phyloP scores from a whole-genome alignment of 2,329 filamentous ascomycete species.

The Pestalotiopsis sp. region DNA sequence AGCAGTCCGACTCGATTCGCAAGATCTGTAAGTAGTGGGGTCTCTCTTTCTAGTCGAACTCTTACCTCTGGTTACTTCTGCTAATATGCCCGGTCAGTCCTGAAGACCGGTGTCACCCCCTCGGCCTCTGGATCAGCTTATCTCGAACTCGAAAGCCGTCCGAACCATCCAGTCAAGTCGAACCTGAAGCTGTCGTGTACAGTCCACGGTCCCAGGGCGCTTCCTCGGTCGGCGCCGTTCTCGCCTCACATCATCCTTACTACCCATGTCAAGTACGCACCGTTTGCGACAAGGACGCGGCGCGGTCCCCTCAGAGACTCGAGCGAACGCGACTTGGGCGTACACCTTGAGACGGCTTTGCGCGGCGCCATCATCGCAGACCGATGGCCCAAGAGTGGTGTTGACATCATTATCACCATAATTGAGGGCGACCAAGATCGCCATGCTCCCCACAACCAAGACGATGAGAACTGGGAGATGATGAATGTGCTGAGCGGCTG shows the following conservation, averaged over 20 bases:
- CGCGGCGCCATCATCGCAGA: conserved; percentile 89
- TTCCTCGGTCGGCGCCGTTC: conserved; percentile 88
- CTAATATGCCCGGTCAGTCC: conserved; percentile 52
- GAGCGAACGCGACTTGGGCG: conserved; percentile 83
- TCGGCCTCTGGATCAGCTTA: conserved; percentile 94
- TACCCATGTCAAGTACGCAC: conserved; percentile 94
- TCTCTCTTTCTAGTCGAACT: not conserved
- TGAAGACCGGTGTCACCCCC: conserved; percentile 89
- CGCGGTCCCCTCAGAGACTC: conserved; percentile 85
- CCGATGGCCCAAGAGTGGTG: conserved; percentile 95
- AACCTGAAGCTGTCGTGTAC: conserved; percentile 91
- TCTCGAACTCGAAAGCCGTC: conserved; percentile 61
- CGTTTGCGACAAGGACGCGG: conserved; percentile 82
- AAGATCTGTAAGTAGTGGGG: conserved; percentile 72
- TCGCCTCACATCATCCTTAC: conserved; percentile 89
- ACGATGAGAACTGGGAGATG: conserved; percentile 74
- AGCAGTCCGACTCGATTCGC: conserved; percentile 68
- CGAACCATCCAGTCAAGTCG: conserved; percentile 49
- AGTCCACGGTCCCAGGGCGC: conserved; percentile 87
- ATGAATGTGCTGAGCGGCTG: conserved; percentile 92
- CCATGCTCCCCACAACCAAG: conserved; percentile 45
- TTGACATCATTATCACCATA: conserved; percentile 92
- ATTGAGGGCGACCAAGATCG: conserved; percentile 88
- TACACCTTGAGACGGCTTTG: conserved; percentile 88
- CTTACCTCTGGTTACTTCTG: not conserved